These are phyloP conservation scores for Pseudophaeomoniella oleicola DNA, from an alignment of 2,329 filamentous ascomycete species.

Conservation along the genomic window DNA sequence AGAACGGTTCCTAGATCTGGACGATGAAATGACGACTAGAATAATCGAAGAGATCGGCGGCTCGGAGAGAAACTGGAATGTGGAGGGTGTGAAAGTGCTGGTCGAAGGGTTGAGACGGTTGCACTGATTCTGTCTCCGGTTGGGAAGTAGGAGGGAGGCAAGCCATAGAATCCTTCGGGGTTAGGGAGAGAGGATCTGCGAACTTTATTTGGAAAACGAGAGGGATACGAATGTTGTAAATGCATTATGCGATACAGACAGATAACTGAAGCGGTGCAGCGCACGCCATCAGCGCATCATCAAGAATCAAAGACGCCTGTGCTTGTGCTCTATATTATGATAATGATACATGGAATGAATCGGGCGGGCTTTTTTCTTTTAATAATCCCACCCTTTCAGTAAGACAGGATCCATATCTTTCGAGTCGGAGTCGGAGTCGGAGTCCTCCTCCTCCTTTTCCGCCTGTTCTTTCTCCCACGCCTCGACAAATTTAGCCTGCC, in stretches of 20 bases:
- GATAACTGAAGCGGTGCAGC: too few relatives aligned
- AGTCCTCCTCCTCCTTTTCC: slow-evolving; percentile 38
- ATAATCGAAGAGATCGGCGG: slow-evolving; percentile 28
- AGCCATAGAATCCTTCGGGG: too few relatives aligned
- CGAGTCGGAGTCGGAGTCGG: too few relatives aligned
- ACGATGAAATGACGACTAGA: slow-evolving; percentile 41
- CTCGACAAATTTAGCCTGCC: slow-evolving; percentile 54
- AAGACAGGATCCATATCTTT: neutral
- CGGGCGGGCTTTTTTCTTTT: neutral
- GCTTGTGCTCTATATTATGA: too few relatives aligned
- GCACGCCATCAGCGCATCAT: too few relatives aligned
- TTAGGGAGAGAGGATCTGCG: too few relatives aligned
- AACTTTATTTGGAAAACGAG: too few relatives aligned
- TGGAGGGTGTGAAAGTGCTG: slow-evolving; percentile 46
- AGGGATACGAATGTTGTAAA: too few relatives aligned
- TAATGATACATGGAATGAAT: neutral
- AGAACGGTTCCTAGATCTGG: slow-evolving; percentile 65
- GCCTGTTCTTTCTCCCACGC: slow-evolving; percentile 50
- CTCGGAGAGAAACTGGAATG: slow-evolving; percentile 40
- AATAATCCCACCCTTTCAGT: neutral
- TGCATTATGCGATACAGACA: too few relatives aligned
- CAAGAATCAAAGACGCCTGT: too few relatives aligned
- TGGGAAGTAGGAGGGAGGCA: slow-evolving; percentile 3
- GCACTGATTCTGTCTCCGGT: slow-evolving; percentile 18
- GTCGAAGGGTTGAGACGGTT: slow-evolving; percentile 41